A percentile compares a stretch with the other conserved stretches of the same genome.
Conservation (phyloP, 495 filamentous ascomycete genomes). For the Cercophora sp. region DNA sequence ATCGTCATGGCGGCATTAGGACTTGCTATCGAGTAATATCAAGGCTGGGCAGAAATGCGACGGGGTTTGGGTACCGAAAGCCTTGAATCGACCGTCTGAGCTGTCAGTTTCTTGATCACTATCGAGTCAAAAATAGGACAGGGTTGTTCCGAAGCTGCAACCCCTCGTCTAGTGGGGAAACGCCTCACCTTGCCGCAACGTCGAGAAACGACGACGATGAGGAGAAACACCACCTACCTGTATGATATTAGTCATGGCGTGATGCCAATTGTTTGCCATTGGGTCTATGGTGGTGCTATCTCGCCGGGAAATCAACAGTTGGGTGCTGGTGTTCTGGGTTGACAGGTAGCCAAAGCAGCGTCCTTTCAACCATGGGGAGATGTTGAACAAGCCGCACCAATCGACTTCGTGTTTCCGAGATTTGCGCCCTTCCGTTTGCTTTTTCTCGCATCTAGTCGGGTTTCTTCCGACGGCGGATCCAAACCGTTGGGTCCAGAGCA, state of each 20-base stretch:
- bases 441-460: no score
- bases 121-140: conserved; percentile 10
- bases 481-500: conserved; percentile 8
- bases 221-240: background rate
- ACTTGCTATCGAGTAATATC: background rate
- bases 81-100: conserved; percentile 12
- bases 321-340: no score
- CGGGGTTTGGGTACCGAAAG: conserved; percentile 10
- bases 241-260: conserved; percentile 4
- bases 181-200: conserved; percentile 10
- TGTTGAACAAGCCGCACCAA: no score
- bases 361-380: no score
- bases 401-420: no score
- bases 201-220: background rate
- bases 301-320: no score
- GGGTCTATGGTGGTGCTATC: no score
- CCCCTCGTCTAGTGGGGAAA: conserved; percentile 18
- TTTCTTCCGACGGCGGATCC: no score
- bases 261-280: conserved; percentile 10
- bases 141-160: conserved; percentile 4
- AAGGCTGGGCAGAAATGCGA: conserved; percentile 17
- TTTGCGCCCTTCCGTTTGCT: no score
- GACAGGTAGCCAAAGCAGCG: no score
- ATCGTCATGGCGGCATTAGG: conserved; percentile 4
- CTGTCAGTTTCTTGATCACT: conserved; percentile 10